Conservation (phyloP, 2,329 filamentous ascomycete species). For the Epichloe brachyelytri region DNA sequence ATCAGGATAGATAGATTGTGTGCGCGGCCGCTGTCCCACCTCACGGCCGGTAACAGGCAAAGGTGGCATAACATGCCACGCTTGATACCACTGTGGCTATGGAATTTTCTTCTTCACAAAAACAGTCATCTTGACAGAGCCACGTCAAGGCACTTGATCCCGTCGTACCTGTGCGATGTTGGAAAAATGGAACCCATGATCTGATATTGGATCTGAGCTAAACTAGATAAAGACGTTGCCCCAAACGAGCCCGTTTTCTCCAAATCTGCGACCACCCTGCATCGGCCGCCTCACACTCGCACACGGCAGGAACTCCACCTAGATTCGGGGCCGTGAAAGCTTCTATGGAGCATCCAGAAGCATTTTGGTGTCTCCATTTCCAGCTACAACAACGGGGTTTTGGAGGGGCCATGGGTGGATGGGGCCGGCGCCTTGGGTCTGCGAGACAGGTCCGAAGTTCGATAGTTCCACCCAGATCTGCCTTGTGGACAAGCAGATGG, state of each 20-base stretch:
- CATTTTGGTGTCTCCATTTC: conserved; percentile 10
- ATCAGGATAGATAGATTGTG: not conserved
- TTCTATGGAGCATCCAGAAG: conserved; percentile 13
- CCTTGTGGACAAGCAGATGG: conserved; percentile 9
- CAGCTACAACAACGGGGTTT: conserved; percentile 6
- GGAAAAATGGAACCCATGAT: not conserved
- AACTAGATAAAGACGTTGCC: not conserved
- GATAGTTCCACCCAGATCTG: conserved; percentile 13
- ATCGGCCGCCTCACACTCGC: not conserved
- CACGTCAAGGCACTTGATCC: not conserved
- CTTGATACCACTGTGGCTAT: too few species aligned
- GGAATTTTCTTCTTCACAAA: not conserved
- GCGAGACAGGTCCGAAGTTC: conserved; percentile 8
- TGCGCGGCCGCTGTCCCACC: not conserved
- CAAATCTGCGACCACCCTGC: conserved; percentile 9
- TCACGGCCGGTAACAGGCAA: not conserved
- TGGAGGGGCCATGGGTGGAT: conserved; percentile 7
- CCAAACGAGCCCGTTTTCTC: conserved; percentile 3
- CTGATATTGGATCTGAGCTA: not conserved
- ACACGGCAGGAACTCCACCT: conserved; percentile 10
- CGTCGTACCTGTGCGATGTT: not conserved
- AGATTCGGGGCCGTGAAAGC: conserved; percentile 10
- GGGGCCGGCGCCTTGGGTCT: conserved; percentile 6
- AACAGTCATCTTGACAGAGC: not conserved
- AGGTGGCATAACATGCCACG: not conserved